Conservation (phyloP, 2,329 filamentous ascomycete species). For the Fusarium mundagurra region DNA sequence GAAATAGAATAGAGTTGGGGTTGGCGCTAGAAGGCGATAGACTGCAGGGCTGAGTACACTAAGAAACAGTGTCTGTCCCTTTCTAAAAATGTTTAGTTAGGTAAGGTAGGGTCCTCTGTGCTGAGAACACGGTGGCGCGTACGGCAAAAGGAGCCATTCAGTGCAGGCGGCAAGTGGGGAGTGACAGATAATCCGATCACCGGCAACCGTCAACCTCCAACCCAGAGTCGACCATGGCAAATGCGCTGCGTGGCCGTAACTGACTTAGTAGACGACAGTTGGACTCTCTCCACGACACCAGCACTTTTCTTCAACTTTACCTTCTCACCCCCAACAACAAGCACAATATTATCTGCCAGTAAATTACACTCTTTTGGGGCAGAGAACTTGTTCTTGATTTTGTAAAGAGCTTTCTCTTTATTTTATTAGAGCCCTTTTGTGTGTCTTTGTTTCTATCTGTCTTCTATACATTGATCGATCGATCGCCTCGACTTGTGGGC, state of each 20-base stretch:
- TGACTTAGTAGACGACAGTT: conserved; percentile 14
- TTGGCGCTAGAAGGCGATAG: conserved; percentile 18
- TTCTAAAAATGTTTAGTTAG: conserved; percentile 22
- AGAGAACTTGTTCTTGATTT: conserved; percentile 9
- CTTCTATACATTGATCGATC: neutral
- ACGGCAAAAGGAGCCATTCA: conserved; percentile 29
- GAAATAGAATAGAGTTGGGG: conserved; percentile 10
- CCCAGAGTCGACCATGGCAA: conserved; percentile 1
- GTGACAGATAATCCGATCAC: conserved; percentile 49
- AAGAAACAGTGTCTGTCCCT: conserved; percentile 19
- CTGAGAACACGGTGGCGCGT: conserved; percentile 51
- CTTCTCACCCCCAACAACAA: conserved; percentile 4
- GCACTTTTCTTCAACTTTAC: conserved; percentile 11
- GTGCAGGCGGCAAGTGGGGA: conserved; percentile 37
- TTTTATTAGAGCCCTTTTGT: conserved; percentile 9
- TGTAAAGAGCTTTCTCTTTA: conserved; percentile 10
- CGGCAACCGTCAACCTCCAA: conserved; percentile 31
- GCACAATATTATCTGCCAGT: conserved; percentile 12
- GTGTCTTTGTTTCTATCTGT: conserved; percentile 13
- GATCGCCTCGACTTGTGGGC: conserved; percentile 18
- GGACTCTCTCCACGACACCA: conserved; percentile 3
- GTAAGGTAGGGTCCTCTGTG: neutral
- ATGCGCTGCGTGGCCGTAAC: conserved; percentile 47
- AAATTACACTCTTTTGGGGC: conserved; percentile 30
- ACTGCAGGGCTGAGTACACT: conserved; percentile 34